Percentiles rank a stretch among this genome's conserved stretches.
These are phyloP conservation scores for Lactarius hengduanensis DNA, from an alignment of 768 basidiomycete genomes.

Conservation along the genomic window DNA sequence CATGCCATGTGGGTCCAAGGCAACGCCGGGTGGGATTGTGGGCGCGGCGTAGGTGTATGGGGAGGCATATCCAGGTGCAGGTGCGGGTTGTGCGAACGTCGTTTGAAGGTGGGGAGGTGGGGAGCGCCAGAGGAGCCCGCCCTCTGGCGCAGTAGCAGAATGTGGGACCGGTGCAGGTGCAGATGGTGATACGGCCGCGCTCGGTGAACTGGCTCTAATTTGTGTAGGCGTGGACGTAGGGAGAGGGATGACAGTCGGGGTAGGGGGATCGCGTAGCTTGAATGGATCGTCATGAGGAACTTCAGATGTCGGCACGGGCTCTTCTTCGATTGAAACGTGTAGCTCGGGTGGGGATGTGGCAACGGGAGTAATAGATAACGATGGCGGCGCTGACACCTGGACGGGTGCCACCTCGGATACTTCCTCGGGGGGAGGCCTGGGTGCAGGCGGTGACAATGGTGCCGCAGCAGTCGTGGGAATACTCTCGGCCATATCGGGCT, in stretches of 20 bases:
- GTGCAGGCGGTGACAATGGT: conserved; percentile 10
- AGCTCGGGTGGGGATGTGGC: conserved; percentile 12
- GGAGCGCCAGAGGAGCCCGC: conserved; percentile 37
- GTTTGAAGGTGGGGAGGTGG: conserved; percentile 46
- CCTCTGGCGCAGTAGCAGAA: conserved; percentile 17
- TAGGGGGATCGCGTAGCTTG: conserved; percentile 52
- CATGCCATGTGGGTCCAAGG: conserved; percentile 70
- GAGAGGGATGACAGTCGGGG: conserved; percentile 38
- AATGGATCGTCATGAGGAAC: conserved; percentile 54
- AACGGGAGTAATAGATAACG: not conserved
- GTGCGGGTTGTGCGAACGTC: conserved; percentile 40
- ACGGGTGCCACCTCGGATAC: not conserved
- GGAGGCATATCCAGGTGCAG: conserved; percentile 63
- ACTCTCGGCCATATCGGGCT: conserved; percentile 13
- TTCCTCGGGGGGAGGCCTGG: conserved; percentile 6
- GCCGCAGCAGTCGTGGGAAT: conserved; percentile 12
- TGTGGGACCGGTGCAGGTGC: conserved; percentile 13
- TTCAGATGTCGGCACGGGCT: conserved; percentile 37
- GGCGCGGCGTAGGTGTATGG: conserved; percentile 58
- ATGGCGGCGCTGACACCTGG: not conserved
- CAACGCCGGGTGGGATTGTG: conserved; percentile 65
- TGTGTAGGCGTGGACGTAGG: conserved; percentile 30
- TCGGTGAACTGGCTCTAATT: conserved; percentile 9
- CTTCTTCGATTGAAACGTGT: conserved; percentile 24
- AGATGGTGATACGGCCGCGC: conserved; percentile 7